phyloP scores from a whole-genome alignment of 2,329 filamentous ascomycete genomes.

The Tetracladium maxilliforme region DNA sequence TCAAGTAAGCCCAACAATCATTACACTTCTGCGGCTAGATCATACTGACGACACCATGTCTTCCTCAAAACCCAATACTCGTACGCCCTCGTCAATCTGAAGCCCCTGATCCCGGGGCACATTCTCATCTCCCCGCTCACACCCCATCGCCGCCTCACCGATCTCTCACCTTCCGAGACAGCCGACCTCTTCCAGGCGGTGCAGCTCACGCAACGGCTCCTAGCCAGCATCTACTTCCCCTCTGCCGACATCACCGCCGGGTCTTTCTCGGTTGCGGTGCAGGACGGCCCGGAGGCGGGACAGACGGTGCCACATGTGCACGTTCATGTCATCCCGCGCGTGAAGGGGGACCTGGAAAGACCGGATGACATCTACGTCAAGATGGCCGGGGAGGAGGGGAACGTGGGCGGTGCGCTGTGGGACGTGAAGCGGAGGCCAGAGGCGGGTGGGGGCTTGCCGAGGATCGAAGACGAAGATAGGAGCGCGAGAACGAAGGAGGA shows the following conservation, averaged over 20 bases:
- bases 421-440: constrained; percentile 31
- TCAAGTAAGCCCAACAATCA: constrained; percentile 35
- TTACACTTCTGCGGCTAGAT: too few species aligned
- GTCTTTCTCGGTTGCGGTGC: constrained; percentile 86
- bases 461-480: constrained; percentile 57
- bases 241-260: constrained; percentile 24
- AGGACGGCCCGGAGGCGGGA: constrained; percentile 79
- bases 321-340: constrained; percentile 76
- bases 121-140: constrained; percentile 83
- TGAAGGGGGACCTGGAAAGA: too few species aligned
- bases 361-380: constrained; percentile 74
- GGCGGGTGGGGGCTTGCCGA: constrained; percentile 44
- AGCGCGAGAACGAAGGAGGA: constrained; percentile 53
- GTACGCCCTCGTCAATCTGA: constrained; percentile 89
- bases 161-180: constrained; percentile 13
- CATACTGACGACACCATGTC: constrained; percentile 53
- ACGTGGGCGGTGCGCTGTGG: constrained; percentile 59
- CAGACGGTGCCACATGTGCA: constrained; percentile 93
- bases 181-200: constrained; percentile 78
- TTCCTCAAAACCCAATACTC: constrained; percentile 69
- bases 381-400: constrained; percentile 74
- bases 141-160: constrained; percentile 47
- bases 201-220: constrained; percentile 65
- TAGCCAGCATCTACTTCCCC: constrained; percentile 41
- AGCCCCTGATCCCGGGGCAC: constrained; percentile 85